phyloP scores from a whole-genome alignment of 306 rosid species.

The Purshia tridentata region DNA sequence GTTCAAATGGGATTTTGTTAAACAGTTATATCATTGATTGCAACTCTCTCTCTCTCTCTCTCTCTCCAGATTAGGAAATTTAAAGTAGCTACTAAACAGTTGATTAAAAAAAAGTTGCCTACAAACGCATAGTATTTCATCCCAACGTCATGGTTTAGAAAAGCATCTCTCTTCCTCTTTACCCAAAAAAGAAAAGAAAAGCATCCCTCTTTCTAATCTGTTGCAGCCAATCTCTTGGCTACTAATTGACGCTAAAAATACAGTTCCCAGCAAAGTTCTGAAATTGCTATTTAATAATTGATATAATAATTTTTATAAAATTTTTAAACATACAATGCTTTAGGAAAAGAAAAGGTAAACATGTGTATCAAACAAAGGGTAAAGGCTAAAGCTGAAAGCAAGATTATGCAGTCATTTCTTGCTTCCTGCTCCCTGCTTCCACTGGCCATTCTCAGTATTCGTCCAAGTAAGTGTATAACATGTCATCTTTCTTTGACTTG shows the following conservation, averaged over 20 bases:
- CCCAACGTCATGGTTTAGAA: too few species aligned
- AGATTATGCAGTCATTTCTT: slow-evolving; percentile 33
- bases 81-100: too few species aligned
- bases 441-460: slow-evolving; percentile 58
- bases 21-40: not conserved
- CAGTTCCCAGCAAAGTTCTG: not conserved
- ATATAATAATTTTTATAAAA: slow-evolving; percentile 2
- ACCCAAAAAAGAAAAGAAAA: too few species aligned
- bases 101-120: too few species aligned
- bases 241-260: not conserved
- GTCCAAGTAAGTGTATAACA: slow-evolving; percentile 83
- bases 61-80: too few species aligned
- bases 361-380: slow-evolving; percentile 23
- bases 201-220: not conserved
- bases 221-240: too few species aligned
- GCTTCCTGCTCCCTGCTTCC: slow-evolving; percentile 46
- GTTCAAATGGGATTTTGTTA: not conserved
- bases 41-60: not conserved
- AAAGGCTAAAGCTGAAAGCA: slow-evolving; percentile 34
- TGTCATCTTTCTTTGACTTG: slow-evolving; percentile 94
- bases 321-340: slow-evolving; percentile 2
- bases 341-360: slow-evolving; percentile 23
- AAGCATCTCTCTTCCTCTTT: too few species aligned
- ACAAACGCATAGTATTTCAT: too few species aligned
- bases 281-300: not conserved